These are phyloP conservation scores for Penicillium paxilli DNA, from an alignment of 495 filamentous ascomycete species.

Conservation along the genomic window DNA sequence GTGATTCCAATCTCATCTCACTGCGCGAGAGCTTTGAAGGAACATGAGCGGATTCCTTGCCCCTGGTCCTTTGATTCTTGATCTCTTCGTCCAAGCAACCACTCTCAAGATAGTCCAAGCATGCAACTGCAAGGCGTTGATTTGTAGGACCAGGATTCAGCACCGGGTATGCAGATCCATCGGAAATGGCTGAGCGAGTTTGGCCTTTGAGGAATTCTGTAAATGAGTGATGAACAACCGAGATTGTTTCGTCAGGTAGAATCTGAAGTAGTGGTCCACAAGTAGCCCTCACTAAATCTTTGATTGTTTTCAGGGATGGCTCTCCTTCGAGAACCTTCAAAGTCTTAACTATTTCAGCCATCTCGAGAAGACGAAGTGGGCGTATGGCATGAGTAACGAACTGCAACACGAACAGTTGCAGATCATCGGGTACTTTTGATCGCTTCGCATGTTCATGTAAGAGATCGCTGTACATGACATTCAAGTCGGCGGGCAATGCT, in stretches of 20 bases:
- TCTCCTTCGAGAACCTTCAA: not conserved
- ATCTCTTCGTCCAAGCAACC: slow-evolving; percentile 17
- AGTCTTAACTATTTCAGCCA: slow-evolving; percentile 38
- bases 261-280: slow-evolving; percentile 55
- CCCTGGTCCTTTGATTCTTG: slow-evolving; percentile 5
- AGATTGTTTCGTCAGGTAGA: slow-evolving; percentile 48
- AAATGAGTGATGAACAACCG: slow-evolving; percentile 55
- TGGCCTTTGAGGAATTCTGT: slow-evolving; percentile 46
- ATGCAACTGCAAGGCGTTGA: slow-evolving; percentile 13
- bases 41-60: not conserved
- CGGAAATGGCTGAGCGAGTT: not conserved
- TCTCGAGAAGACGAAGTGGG: slow-evolving; percentile 50
- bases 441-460: slow-evolving; percentile 39
- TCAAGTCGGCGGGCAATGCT: slow-evolving; percentile 35
- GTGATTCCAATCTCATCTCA: slow-evolving; percentile 9
- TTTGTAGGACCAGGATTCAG: slow-evolving; percentile 12
- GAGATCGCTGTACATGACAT: slow-evolving; percentile 48
- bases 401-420: slow-evolving; percentile 46
- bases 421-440: slow-evolving; percentile 31
- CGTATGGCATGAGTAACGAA: slow-evolving; percentile 50
- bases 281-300: slow-evolving; percentile 26
- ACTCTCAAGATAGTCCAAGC: slow-evolving; percentile 15
- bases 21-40: slow-evolving; percentile 6
- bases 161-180: slow-evolving; percentile 6
- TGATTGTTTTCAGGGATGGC: slow-evolving; percentile 17